phyloP scores from a whole-genome alignment of 257 asterid species.

The Mitragyna speciosa region DNA sequence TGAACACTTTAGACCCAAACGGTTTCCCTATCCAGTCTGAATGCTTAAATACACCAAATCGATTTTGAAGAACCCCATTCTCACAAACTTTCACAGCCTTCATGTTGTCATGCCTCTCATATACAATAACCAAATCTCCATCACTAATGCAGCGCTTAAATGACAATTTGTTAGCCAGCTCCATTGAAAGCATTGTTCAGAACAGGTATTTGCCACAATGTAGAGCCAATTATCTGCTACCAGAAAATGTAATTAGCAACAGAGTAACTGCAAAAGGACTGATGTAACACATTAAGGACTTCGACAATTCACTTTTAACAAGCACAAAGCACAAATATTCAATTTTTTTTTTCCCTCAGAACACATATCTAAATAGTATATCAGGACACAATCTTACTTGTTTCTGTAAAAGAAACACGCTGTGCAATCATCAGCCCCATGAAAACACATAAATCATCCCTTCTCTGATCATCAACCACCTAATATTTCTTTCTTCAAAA shows the following conservation, averaged over 20 bases:
- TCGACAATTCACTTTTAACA: background rate
- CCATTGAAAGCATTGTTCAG: conserved; percentile 43
- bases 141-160: conserved; percentile 53
- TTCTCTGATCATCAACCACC: background rate
- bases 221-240: background rate
- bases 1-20: conserved; percentile 84
- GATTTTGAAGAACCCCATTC: conserved; percentile 69
- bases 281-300: background rate
- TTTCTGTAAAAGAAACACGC: background rate
- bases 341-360: background rate
- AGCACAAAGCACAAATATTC: background rate
- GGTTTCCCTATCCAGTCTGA: conserved; percentile 88
- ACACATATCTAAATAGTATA: background rate
- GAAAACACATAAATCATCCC: background rate
- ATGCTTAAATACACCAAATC: conserved; percentile 86
- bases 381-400: background rate
- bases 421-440: background rate
- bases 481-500: background rate
- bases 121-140: conserved; percentile 84
- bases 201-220: background rate
- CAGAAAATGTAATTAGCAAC: background rate
- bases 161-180: conserved; percentile 49
- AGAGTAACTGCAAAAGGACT: background rate
- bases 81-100: conserved; percentile 68
- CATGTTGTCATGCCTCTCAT: conserved; percentile 77